Percentiles rank a stretch among this genome's conserved stretches.
Evolutionary conservation across 2,329 filamentous ascomycete genomes (phyloP).

Genomic region (Microsporum canis): DNA sequence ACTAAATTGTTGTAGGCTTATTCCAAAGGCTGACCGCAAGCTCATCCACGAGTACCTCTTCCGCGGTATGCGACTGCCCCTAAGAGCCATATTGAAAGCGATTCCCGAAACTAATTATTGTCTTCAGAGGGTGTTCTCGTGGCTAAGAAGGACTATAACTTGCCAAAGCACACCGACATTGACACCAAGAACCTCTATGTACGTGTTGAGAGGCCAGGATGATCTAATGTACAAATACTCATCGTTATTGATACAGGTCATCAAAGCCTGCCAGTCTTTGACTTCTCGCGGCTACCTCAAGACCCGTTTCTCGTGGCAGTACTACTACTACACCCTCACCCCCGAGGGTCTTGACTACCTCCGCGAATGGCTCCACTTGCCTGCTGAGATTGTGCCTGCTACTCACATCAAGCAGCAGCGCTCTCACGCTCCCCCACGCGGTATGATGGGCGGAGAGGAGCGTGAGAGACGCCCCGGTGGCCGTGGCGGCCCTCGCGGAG

Average conservation of each 20-base stretch:
- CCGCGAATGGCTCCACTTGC: slow-evolving; percentile 99
- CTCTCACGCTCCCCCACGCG: slow-evolving; percentile 92
- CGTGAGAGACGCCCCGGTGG: slow-evolving; percentile 73
- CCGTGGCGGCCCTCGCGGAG: slow-evolving; percentile 64
- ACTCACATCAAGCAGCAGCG: slow-evolving; percentile 99
- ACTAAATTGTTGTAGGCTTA: slow-evolving; percentile 55
- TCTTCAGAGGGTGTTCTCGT: slow-evolving; percentile 66
- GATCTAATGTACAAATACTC: neutral
- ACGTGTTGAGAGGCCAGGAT: slow-evolving; percentile 18
- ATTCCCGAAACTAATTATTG: neutral
- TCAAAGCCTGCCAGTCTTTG: slow-evolving; percentile 98
- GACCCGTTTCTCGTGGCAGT: slow-evolving; percentile 99
- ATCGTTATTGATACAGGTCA: slow-evolving; percentile 43
- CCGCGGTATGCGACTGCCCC: slow-evolving; percentile 50
- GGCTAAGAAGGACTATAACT: slow-evolving; percentile 98
- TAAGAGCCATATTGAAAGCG: neutral
- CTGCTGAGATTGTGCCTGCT: slow-evolving; percentile 96
- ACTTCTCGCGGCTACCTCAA: slow-evolving; percentile 98
- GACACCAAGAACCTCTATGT: slow-evolving; percentile 99
- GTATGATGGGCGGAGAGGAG: slow-evolving; percentile 88
- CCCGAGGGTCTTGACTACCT: slow-evolving; percentile 99
- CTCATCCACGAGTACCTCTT: slow-evolving; percentile 99
- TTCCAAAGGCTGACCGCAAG: slow-evolving; percentile 99
- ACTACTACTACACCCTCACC: slow-evolving; percentile 99
- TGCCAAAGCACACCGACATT: slow-evolving; percentile 93